These are phyloP conservation scores for Colletotrichum neosansevieriae DNA, from an alignment of 2,329 filamentous ascomycete species.

Conservation along the genomic window DNA sequence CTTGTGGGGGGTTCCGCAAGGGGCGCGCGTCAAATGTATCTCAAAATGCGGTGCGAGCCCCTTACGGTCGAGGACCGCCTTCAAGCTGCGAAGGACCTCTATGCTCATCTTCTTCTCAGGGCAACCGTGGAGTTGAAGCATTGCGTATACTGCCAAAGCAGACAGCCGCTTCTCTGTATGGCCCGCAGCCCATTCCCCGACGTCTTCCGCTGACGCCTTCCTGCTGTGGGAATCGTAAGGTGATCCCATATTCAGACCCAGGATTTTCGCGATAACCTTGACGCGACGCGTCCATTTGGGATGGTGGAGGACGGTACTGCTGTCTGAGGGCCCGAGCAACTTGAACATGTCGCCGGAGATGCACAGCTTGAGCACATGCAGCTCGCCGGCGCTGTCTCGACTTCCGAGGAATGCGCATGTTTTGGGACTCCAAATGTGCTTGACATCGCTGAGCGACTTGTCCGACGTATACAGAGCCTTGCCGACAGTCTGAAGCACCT, in stretches of 20 bases:
- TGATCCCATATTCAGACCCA: conserved; percentile 47
- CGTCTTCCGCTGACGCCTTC: background rate
- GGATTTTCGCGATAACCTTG: conserved; percentile 45
- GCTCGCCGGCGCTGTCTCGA: accelerated
- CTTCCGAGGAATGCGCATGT: background rate
- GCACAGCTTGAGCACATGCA: background rate
- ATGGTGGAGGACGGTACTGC: conserved; percentile 44
- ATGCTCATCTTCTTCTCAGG: accelerated
- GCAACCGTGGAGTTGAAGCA: conserved; percentile 40
- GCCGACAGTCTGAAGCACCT: background rate
- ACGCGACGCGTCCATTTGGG: conserved; percentile 48
- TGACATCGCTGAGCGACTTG: accelerated
- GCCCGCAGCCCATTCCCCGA: conserved; percentile 44
- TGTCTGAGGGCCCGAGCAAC: background rate
- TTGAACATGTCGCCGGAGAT: background rate
- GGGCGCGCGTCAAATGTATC: conserved; percentile 8
- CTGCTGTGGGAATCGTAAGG: conserved; percentile 45
- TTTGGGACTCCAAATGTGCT: background rate
- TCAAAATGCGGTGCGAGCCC: background rate
- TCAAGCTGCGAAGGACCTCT: background rate
- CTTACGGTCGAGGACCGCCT: accelerated
- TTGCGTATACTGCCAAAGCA: conserved; percentile 46
- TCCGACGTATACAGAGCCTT: background rate
- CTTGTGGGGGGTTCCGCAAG: background rate
- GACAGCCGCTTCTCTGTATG: conserved; percentile 58